phyloP scores from a whole-genome alignment of 73 alveolate species.

The Tetrahymena borealis region DNA sequence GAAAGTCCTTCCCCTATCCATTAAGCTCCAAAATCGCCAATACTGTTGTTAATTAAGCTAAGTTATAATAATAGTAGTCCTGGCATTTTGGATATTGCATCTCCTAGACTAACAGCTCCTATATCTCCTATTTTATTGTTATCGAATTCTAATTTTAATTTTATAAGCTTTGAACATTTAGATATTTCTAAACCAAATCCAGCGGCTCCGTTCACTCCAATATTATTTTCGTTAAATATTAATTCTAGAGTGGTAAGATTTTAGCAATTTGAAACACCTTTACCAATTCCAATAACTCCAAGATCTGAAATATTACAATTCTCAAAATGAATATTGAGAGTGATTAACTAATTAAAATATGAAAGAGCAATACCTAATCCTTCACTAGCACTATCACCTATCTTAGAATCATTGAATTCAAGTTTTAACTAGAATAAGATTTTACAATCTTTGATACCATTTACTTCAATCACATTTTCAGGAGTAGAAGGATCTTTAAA shows the following conservation, averaged over 20 bases:
- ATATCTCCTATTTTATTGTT: background rate
- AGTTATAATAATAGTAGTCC: background rate
- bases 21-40: background rate
- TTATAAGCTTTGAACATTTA: background rate
- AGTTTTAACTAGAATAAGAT: background rate
- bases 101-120: background rate
- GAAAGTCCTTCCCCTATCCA: background rate
- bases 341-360: background rate
- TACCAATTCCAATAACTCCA: background rate
- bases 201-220: background rate
- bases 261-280: background rate
- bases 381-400: background rate
- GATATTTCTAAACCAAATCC: background rate
- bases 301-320: background rate
- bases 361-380: background rate
- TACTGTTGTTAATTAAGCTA: background rate
- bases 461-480: too few species aligned
- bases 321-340: background rate
- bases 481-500: too few species aligned
- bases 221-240: background rate
- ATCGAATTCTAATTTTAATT: background rate
- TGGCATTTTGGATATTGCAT: background rate
- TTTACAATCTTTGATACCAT: background rate
- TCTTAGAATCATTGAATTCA: background rate
- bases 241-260: background rate